Evolutionary conservation across 2,329 filamentous ascomycete species (phyloP).

Genomic region (Albophoma yamanashiensis): DNA sequence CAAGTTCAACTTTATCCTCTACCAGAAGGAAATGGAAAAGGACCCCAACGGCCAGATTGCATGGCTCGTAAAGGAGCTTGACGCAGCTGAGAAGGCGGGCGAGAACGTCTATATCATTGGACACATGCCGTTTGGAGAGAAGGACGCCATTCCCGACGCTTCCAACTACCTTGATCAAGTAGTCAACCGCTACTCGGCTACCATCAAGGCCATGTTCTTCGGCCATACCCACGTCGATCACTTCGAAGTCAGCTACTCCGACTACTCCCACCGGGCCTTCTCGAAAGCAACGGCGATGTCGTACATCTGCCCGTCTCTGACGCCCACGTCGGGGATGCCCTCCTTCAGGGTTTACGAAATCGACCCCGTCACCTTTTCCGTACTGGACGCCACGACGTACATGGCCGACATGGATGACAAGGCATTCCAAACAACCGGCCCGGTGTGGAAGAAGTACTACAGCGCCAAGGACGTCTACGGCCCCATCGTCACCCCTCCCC

Average conservation of each 20-base stretch:
- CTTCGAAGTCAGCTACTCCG: conserved; percentile 42
- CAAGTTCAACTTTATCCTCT: conserved; percentile 43
- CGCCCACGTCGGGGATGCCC: conserved; percentile 43
- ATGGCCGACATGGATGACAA: conserved; percentile 38
- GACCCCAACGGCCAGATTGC: conserved; percentile 41
- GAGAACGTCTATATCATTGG: conserved; percentile 47
- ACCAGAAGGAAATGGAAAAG: conserved; percentile 32
- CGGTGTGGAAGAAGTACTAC: conserved; percentile 43
- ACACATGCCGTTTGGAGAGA: conserved; percentile 42
- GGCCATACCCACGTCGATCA: conserved; percentile 47
- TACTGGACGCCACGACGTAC: conserved; percentile 44
- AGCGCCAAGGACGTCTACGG: conserved; percentile 45
- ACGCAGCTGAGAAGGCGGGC: conserved; percentile 37
- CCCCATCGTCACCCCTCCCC: conserved; percentile 27
- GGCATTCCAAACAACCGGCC: conserved; percentile 30
- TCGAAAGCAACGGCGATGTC: conserved; percentile 36
- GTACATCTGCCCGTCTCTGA: conserved; percentile 43
- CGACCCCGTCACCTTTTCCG: conserved; percentile 43
- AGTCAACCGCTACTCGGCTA: conserved; percentile 40
- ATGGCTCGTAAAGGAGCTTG: conserved; percentile 45
- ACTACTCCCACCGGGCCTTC: conserved; percentile 30
- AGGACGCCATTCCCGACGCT: conserved; percentile 39
- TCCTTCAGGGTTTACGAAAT: conserved; percentile 50
- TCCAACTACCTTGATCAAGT: conserved; percentile 43
- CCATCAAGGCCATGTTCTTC: conserved; percentile 45